Base-by-base conservation (phyloP, 2,329 filamentous ascomycete species). In the Colletotrichum truncatum region DNA sequence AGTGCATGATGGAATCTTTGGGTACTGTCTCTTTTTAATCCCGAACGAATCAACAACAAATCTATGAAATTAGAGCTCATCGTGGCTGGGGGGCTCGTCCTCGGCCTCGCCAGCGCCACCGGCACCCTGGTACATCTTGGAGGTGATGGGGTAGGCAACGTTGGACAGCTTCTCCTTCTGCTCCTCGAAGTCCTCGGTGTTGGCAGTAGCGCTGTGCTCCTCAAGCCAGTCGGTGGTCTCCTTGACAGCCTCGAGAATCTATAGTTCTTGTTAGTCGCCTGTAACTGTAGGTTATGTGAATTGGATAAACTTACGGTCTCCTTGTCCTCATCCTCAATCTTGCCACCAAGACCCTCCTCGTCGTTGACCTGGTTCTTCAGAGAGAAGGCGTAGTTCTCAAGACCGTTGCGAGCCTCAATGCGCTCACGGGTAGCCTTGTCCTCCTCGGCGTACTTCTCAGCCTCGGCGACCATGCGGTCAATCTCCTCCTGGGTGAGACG, bases 341-440 rank as follows among this genome's bases (percentile, higher is more conserved):
- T 98, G 84, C 94, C 93, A 82, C 95, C 95, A 67, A 98, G 93
- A 80, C 95, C 96, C 70, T 98, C 94, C 73, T 97, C 92, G 70
- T 99, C 96, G 80, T 94, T 95, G 85, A 94, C 91, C 87, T 98
- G 96, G 92, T 97, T 98, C 93, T 98, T 98, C 74, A 99, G 86
- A 85, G 88, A 95, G 89, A 97, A 98, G 73, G 94, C 94, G 84
- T 98, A 99, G 90, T 98, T 98, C 90, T 99, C 96, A 68, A 99
- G 92, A 73, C 91, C 89, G 84, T 99, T 98, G 78, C 95, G 92
- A 73, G 94, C 91, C 86, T 98, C 94, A 73, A 99, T 97, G 84
- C 94, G 94, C 85, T 96, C 93, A 78, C 94, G 93, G 76, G 93
- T 97, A 69, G 94, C 94, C 90, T 98, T 98, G 87, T 99, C 96